Percentiles rank a stretch among this genome's conserved stretches.
Evolutionary conservation across 768 basidiomycete species (phyloP).

Genomic region (Russula abietina): DNA sequence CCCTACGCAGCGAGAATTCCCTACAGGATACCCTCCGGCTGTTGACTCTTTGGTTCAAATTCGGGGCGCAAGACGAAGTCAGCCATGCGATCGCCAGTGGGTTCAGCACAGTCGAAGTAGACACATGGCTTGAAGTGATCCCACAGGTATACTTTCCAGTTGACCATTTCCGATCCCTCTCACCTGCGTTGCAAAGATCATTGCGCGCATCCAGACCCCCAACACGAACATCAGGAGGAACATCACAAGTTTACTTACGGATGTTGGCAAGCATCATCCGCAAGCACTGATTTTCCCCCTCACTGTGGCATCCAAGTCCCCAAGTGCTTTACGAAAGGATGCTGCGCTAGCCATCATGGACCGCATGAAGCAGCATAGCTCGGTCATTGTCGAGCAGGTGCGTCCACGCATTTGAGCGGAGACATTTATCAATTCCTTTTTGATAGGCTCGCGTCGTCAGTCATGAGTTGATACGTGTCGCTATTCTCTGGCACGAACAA

Average conservation of each 20-base stretch:
- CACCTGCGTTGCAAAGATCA: slow-evolving; percentile 56
- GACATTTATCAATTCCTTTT: slow-evolving; percentile 3
- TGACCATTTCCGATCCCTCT: not conserved
- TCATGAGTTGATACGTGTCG: slow-evolving; percentile 91
- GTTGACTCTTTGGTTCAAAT: slow-evolving; percentile 97
- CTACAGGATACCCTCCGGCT: slow-evolving; percentile 91
- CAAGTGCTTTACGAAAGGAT: slow-evolving; percentile 70
- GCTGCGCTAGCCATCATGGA: slow-evolving; percentile 87
- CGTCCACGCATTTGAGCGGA: slow-evolving; percentile 6
- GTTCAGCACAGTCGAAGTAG: slow-evolving; percentile 84
- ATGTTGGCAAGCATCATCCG: slow-evolving; percentile 94
- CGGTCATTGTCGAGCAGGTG: slow-evolving; percentile 80
- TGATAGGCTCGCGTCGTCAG: slow-evolving; percentile 77
- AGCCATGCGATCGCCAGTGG: slow-evolving; percentile 83
- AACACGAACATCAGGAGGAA: slow-evolving; percentile 79
- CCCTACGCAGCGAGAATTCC: slow-evolving; percentile 82
- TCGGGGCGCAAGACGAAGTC: slow-evolving; percentile 84
- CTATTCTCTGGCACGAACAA: slow-evolving; percentile 97
- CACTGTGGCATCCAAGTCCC: slow-evolving; percentile 95
- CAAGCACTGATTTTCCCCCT: slow-evolving; percentile 95
- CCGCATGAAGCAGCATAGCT: slow-evolving; percentile 88
- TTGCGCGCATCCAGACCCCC: slow-evolving; percentile 96
- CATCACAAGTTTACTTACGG: slow-evolving; percentile 80
- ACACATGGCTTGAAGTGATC: slow-evolving; percentile 98
- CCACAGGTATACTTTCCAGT: slow-evolving; percentile 63